Evolutionary conservation across 768 basidiomycete genomes (phyloP), one percentile per base, ranked within the genome.

Genomic region (Tylopilus vinaceipallidus): DNA sequence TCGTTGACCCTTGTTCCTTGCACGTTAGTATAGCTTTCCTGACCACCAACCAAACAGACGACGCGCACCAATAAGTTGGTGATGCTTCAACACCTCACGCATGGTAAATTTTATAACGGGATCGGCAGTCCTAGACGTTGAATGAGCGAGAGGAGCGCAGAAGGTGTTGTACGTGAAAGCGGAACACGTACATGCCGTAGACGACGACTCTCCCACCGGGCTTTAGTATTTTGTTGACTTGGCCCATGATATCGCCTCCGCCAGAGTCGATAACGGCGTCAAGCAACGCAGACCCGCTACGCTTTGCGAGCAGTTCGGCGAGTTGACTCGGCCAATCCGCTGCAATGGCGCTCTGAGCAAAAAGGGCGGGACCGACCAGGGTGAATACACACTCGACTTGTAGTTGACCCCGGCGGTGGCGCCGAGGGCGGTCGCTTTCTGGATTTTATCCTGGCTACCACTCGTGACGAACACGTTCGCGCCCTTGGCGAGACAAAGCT

Each of bases 401-500:
- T 93, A 94, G 59, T 75, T 81, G 8, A 82, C 82, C 1, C 91
- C 91, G n/a, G 81, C 91, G 54, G 76, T 79, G 0, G 88, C 91
- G 11, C 91, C 91, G 10, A 91, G 71, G 14, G 67, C 66, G 17
- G 80, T 63, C 0, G 90, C 90, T 47, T 76, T 81, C 41, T 71
- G 65, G 40, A 94, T 82, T 72, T 93, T 93, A 9, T 81, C 79
- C 23, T 75, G 71, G 38, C 67, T 81, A 9, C 87, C 79, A 53
- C 86, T 89, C 4, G 91, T 88, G 20, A 92, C 88, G 64, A 84
- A 93, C n/a, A 92, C 88, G 29, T 78, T 78, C 1, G 88, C 86
- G 24, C 91, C 87, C 46, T 76, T 77, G 0, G 87, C 89, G 4
- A 91, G 58, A 62, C 83, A 87, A 9, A 92, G 66, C 64, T 94